Percentiles rank a stretch among this genome's conserved stretches.
Evolutionary conservation across 257 asterid genomes (phyloP).

Genomic region (Jasminum sambac): DNA sequence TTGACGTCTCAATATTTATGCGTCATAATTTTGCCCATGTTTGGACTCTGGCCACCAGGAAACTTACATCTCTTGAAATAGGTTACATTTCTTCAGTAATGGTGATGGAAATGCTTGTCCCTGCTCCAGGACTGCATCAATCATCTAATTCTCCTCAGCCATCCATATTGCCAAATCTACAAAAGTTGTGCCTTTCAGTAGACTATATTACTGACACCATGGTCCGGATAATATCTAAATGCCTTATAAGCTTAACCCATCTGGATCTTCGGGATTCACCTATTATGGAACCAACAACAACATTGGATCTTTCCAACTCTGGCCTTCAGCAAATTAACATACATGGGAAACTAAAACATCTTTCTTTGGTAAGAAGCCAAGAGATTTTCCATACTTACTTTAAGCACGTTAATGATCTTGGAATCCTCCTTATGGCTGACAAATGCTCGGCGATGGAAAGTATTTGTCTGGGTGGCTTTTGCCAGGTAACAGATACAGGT

Average conservation of each 20-base stretch:
- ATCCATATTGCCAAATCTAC: conserved; percentile 61
- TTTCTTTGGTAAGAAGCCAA: conserved; percentile 82
- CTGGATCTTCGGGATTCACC: conserved; percentile 96
- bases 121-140: conserved; percentile 50
- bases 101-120: conserved; percentile 83
- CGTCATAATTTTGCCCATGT: conserved; percentile 76
- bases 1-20: conserved; percentile 74
- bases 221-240: conserved; percentile 65
- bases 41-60: conserved; percentile 72
- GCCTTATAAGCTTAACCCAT: conserved; percentile 61
- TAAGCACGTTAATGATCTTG: conserved; percentile 90
- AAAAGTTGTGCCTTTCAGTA: conserved; percentile 74
- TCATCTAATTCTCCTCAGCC: conserved; percentile 41
- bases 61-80: conserved; percentile 73
- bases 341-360: conserved; percentile 86
- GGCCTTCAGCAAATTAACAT: conserved; percentile 88
- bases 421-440: conserved; percentile 96
- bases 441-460: conserved; percentile 88
- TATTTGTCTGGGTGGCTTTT: conserved; percentile 89
- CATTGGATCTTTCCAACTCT: conserved; percentile 84
- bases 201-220: conserved; percentile 91
- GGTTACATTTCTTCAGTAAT: conserved; percentile 86
- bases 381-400: conserved; percentile 76
- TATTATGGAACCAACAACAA: conserved; percentile 76
- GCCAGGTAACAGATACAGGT: conserved; percentile 93